Evolutionary conservation across 2,329 filamentous ascomycete genomes (phyloP).

Genomic region (Penicillium sp.): DNA sequence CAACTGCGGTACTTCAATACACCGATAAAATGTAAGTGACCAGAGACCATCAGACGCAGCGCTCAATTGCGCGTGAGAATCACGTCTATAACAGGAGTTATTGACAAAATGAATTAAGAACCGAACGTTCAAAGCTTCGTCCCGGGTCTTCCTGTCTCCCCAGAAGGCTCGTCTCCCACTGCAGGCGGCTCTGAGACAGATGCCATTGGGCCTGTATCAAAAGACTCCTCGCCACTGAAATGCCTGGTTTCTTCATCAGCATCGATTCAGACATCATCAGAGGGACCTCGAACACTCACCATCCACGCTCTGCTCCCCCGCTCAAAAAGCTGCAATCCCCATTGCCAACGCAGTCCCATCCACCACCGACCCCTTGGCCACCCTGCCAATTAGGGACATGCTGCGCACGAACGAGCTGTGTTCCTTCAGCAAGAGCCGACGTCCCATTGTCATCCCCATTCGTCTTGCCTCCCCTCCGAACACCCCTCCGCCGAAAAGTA

Average conservation of each 20-base stretch:
- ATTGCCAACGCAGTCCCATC: conserved; percentile 76
- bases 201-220: conserved; percentile 39
- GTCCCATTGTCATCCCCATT: not conserved
- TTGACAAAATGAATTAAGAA: not conserved
- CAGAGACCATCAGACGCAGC: too few species aligned
- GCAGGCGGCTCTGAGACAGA: conserved; percentile 18
- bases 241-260: conserved; percentile 34
- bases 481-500: conserved; percentile 57
- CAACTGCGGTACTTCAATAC: too few species aligned
- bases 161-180: not conserved
- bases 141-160: conserved; percentile 5
- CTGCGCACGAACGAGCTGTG: conserved; percentile 24
- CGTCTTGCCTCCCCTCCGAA: too few species aligned
- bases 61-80: too few species aligned
- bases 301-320: conserved; percentile 80
- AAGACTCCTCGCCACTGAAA: conserved; percentile 48
- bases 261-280: conserved; percentile 20
- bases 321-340: conserved; percentile 81
- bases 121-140: conserved; percentile 30
- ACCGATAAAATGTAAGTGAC: too few species aligned
- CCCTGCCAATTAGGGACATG: conserved; percentile 52
- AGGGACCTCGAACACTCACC: conserved; percentile 54
- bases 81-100: too few species aligned
- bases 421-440: conserved; percentile 30
- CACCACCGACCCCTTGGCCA: conserved; percentile 64